These are phyloP conservation scores for Sarcodon sp. DNA, from an alignment of 768 basidiomycete genomes.

Conservation along the genomic window DNA sequence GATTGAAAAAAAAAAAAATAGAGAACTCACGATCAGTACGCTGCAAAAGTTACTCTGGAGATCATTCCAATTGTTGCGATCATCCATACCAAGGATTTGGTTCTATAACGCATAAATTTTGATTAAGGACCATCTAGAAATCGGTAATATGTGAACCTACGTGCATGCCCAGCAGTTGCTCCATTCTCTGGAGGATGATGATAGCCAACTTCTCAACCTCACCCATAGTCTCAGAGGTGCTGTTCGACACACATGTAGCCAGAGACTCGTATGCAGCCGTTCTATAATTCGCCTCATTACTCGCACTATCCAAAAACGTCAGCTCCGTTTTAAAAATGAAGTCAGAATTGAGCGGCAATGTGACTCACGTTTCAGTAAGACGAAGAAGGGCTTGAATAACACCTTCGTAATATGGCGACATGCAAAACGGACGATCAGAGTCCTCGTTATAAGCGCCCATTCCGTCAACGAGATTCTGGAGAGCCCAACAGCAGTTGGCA, in stretches of 20 bases:
- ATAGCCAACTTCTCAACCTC: conserved; percentile 77
- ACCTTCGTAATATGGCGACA: conserved; percentile 84
- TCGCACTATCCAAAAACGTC: conserved; percentile 28
- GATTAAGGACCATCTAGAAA: not conserved
- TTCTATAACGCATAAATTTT: conserved; percentile 31
- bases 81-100: conserved; percentile 90
- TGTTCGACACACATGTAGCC: conserved; percentile 72
- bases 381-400: conserved; percentile 74
- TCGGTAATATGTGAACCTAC: conserved; percentile 22
- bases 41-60: conserved; percentile 92
- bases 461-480: conserved; percentile 94
- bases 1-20: not conserved
- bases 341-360: not conserved
- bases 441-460: conserved; percentile 55
- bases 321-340: no score
- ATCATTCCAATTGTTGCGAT: conserved; percentile 98
- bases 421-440: conserved; percentile 36
- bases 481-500: conserved; percentile 90
- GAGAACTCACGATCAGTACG: conserved; percentile 62
- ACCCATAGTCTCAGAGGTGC: conserved; percentile 64
- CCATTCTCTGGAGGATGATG: conserved; percentile 81
- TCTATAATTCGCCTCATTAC: conserved; percentile 86
- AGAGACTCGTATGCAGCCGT: conserved; percentile 96
- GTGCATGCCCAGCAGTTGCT: conserved; percentile 75
- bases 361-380: conserved; percentile 72